A percentile compares a stretch with the other conserved stretches of the same genome.
Conservation (phyloP, 805 yeast genomes). For the Spathaspora hagerdaliae region DNA sequence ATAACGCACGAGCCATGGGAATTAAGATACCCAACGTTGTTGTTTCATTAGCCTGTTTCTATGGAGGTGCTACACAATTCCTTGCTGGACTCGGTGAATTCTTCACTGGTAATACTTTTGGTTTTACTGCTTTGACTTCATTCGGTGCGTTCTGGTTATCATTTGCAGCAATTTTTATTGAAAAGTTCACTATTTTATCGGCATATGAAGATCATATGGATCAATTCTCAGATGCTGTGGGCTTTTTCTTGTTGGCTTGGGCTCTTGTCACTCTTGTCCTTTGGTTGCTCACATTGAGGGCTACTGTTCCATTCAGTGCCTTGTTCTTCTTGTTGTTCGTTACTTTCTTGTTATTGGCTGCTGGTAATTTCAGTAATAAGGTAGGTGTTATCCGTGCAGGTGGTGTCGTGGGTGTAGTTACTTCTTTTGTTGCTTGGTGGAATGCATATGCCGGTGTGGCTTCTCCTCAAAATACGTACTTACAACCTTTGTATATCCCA, state of each 20-base stretch:
- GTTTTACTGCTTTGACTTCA: constrained; percentile 58
- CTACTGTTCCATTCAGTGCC: constrained; percentile 60
- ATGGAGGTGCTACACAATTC: constrained; percentile 60
- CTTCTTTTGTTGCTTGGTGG: constrained; percentile 57
- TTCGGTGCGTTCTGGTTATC: constrained; percentile 73
- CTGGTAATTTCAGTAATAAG: constrained; percentile 46
- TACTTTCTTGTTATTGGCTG: constrained; percentile 53
- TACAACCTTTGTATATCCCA: constrained; percentile 46
- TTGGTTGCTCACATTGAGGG: constrained; percentile 52
- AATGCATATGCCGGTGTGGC: constrained; percentile 64
- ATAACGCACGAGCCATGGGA: constrained; percentile 53
- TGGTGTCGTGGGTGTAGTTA: constrained; percentile 56
- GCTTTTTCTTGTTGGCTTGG: constrained; percentile 63
- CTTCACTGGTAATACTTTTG: constrained; percentile 61
- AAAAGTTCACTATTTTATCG: constrained; percentile 54
- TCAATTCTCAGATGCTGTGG: constrained; percentile 47
- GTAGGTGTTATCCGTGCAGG: constrained; percentile 49
- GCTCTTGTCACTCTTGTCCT: constrained; percentile 55
- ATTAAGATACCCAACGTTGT: constrained; percentile 49
- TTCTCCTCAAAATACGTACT: constrained; percentile 54
- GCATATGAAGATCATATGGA: constrained; percentile 42
- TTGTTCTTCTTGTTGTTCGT: constrained; percentile 50
- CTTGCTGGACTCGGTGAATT: constrained; percentile 67
- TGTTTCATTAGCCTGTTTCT: constrained; percentile 55
- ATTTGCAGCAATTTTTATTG: constrained; percentile 55